These are phyloP conservation scores for Neurospora sp. DNA, from an alignment of 495 filamentous ascomycete genomes.

Conservation along the genomic window DNA sequence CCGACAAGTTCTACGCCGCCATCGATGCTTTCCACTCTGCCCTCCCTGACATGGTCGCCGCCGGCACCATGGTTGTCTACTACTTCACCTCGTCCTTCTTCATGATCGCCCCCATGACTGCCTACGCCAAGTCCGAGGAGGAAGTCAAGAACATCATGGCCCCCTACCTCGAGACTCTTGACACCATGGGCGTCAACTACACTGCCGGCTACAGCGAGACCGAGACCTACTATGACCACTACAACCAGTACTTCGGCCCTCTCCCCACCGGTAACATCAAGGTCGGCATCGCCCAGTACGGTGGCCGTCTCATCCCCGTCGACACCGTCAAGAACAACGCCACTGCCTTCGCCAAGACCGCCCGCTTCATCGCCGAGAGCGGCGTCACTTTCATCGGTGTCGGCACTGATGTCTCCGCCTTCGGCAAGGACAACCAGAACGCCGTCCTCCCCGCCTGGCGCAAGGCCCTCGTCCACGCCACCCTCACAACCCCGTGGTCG, in stretches of 20 bases:
- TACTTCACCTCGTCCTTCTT: conserved; percentile 40
- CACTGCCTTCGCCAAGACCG: conserved; percentile 27
- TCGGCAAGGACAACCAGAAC: conserved; percentile 24
- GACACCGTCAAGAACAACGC: conserved; percentile 29
- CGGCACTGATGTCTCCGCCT: conserved; percentile 22
- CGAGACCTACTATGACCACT: conserved; percentile 37
- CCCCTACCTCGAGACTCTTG: conserved; percentile 23
- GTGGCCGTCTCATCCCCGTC: conserved; percentile 51
- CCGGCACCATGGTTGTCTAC: conserved; percentile 32
- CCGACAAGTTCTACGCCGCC: conserved; percentile 33
- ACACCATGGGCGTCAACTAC: conserved; percentile 22
- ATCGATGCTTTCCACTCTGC: conserved; percentile 20
- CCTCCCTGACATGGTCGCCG: conserved; percentile 14
- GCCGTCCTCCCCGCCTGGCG: conserved; percentile 43
- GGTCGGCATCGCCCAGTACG: conserved; percentile 43
- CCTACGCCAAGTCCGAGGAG: conserved; percentile 23
- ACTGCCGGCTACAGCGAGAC: conserved; percentile 19
- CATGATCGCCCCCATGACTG: conserved; percentile 33
- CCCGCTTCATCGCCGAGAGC: conserved; percentile 28
- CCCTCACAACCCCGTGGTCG: conserved; percentile 15
- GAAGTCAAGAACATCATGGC: conserved; percentile 26
- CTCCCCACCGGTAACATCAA: conserved; percentile 31
- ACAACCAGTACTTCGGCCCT: conserved; percentile 32
- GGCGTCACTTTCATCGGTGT: conserved; percentile 30
- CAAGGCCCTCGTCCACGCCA: conserved; percentile 15